Base-by-base conservation (phyloP, 306 rosid species). In the Mimosa pudica region DNA sequence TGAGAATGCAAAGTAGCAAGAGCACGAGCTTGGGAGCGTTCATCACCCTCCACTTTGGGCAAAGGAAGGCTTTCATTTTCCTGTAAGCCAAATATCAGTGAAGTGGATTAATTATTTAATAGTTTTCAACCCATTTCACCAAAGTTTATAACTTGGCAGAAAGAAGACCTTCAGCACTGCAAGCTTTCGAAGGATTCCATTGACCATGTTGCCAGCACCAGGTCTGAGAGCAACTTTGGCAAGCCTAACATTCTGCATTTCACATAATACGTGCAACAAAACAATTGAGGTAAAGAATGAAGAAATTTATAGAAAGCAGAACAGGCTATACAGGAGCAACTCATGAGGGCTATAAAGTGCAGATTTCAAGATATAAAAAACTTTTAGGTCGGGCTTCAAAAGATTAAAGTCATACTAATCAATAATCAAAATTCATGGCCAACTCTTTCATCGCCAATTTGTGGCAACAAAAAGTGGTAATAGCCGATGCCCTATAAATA, bases 131-230 rank as follows among this genome's bases (percentile, higher is more conserved):
- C 51, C 60, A 52, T 68, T 51, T 36, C 17, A 65, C 68, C 72
- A 60, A 63, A 44, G 55, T 49, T 68, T 14, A 41, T 79, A 18
- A 70, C 71, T 76, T n/a, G 41, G 20, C 32, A 55, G 48, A 77
- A 69, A 70, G 69, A 73, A 82, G 74, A 91, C 98, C 97, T 87
- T 88, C 46, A 87, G 94, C 81, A 71, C 73, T 79, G 77, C 90
- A 75, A 93, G 97, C 88, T 89, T 93, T 77, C 94, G 85, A 44
- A 93, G 94, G 75, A 93, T 87, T 60, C 93, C 98, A 77, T 93
- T 93, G 85, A 93, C 97, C 98, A 93, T 78, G 86, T 89, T 93
- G 42, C 97, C 94, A 80, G 98, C 98, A 84, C 98, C 98, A 46
- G 94, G 92, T 83, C 98, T 88, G 68, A 93, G 94, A 83, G 98